A percentile compares a stretch with the other conserved stretches of the same genome.
These are phyloP conservation scores for Sugiyamaella castrensis DNA, from an alignment of 1,139 yeast genomes.

Conservation along the genomic window DNA sequence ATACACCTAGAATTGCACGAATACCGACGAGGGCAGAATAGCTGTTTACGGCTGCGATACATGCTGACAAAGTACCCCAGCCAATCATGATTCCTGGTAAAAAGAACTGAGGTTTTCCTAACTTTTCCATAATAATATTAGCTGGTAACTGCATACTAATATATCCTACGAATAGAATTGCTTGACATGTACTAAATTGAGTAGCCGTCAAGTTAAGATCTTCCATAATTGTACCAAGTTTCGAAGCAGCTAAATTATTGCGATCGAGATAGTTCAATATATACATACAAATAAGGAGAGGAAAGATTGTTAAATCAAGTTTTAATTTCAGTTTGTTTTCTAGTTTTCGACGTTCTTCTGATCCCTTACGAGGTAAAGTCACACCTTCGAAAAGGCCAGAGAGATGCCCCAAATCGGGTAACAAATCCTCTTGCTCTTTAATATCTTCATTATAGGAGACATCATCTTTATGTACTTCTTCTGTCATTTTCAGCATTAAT, in stretches of 20 bases:
- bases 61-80: conserved; percentile 59
- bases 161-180: conserved; percentile 60
- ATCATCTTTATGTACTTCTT: conserved; percentile 4
- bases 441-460: conserved; percentile 4
- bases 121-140: conserved; percentile 45
- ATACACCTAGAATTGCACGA: conserved; percentile 46
- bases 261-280: conserved; percentile 60
- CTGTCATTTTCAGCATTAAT: too few species aligned
- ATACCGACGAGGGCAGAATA: conserved; percentile 42
- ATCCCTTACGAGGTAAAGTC: conserved; percentile 18
- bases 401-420: conserved; percentile 18
- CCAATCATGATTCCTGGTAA: conserved; percentile 50
- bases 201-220: conserved; percentile 50
- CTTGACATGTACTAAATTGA: conserved; percentile 55
- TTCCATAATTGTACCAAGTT: conserved; percentile 54
- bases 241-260: conserved; percentile 59
- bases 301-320: conserved; percentile 53
- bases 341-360: conserved; percentile 16
- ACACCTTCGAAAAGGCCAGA: conserved; percentile 21
- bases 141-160: conserved; percentile 60
- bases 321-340: conserved; percentile 32
- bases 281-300: conserved; percentile 55
- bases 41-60: conserved; percentile 49
- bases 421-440: conserved; percentile 3
- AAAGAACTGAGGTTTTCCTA: conserved; percentile 52